Evolutionary conservation across 2,329 filamentous ascomycete species (phyloP), one percentile per base, ranked within the genome.

Genomic region (Cladosporium colombiae): DNA sequence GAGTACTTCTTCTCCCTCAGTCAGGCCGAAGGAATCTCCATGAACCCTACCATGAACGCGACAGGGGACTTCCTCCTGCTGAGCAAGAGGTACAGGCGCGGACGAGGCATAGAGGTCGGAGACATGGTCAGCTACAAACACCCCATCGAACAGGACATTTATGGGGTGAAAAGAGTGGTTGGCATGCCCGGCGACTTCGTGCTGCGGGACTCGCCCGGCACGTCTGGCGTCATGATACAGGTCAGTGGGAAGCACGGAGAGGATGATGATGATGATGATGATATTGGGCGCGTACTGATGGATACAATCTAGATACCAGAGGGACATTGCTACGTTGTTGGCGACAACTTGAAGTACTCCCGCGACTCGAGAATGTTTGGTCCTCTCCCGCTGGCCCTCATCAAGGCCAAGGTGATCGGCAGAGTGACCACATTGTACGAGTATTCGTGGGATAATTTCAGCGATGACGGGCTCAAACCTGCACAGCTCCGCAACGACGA

Each of bases 321-420:
- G 74, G 95, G 95, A 1, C 95, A 99, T 81, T 96, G 93, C 73
- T 98, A 92, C 87, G 82, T 97, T 7, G 86, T 88, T 2, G 95
- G 95, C 2, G 95, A 99, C 78, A 98, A 98, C 77, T 75, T 97
- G 68, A 84, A 87, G 3, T 90, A 86, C 73, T 97, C 93, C 27
- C 83, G 92, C 69, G 95, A 99, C 81, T 97, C 93, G 52, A 88
- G 95, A 68, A 83, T 88, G 49, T 97, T 90, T 80, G 95, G 95
- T 0, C 92, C 95, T 0, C 77, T 99, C 31, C 95, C 95, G 0
- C 81, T 99, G 74, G 94, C 87, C 1, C 81, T 99, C 69, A 86
- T 99, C 53, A 88, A 85, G 72, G 93, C 93, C 56, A 98, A 96
- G 76, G 88, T 95, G 2, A 79, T 94, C 46, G 89, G 68, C 71